Evolutionary conservation across 257 asterid genomes (phyloP), one percentile per base, ranked within the genome.

Genomic region (Solanum dulcamara): DNA sequence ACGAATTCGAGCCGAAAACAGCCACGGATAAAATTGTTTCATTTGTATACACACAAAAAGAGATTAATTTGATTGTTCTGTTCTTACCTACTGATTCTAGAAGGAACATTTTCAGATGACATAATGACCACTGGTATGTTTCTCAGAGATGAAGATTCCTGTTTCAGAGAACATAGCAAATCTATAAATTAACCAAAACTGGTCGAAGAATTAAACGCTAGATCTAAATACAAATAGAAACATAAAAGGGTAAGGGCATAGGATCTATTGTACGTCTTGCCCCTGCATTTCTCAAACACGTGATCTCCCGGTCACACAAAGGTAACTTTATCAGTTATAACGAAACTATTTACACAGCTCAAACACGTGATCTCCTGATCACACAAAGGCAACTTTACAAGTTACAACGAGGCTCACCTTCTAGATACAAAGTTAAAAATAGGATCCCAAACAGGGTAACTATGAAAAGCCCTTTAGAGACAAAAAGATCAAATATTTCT

Each of bases 71-170:
- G 4, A 11, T 60, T 42, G 44, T 35, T 82, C 35, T 68, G 13
- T 15, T 79, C 83, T 85, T 88, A 88, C 90, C 68, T 74, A 67
- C 32, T 82, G 40, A 85, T 86, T 80, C 85, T 88, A 64, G 86
- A 79, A 72, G 88, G 88, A 53, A 79, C 81, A 80, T 72, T 74
- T 30, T 82, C 88, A 35, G 87, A 85, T 26, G 91, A 87, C 88
- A 85, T 84, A 8, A 88, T 86, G 28, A 88, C 88, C 1, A 86
- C 91, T 11, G 91, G 91, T 46, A 88, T 71, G 59, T 89, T 48
- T 80, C 74, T 85, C 72, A 85, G 62, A 11, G 60, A 28, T 51
- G 89, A 42, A 44, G 89, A 88, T 75, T 88, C 91, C 91, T 88
- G 87, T 48, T 70, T 46, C 32, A 81, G 24, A 15, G 12, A 40